Percentiles rank a stretch among this genome's conserved stretches.
Conservation (phyloP, 2,329 filamentous ascomycete species). For the Paradendryphiella salina region DNA sequence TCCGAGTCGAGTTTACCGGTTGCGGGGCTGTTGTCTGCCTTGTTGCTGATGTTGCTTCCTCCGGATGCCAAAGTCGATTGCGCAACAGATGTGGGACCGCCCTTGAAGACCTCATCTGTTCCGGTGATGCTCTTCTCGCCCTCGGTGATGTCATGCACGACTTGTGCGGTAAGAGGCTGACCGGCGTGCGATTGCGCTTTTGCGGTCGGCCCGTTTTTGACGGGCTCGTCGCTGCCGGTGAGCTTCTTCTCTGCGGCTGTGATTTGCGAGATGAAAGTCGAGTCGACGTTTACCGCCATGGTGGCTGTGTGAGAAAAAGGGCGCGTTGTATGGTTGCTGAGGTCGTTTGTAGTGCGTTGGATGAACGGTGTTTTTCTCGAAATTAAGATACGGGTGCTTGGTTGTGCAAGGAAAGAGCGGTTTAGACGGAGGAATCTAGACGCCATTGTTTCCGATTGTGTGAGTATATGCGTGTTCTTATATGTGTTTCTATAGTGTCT, state of each 20-base stretch:
- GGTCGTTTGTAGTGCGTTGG: conserved; percentile 3
- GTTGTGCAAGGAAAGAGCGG: conserved; percentile 5
- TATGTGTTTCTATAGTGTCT: not conserved
- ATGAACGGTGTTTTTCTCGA: not conserved
- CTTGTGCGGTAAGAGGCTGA: conserved; percentile 38
- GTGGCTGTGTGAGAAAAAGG: conserved; percentile 13
- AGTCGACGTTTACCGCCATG: conserved; percentile 32
- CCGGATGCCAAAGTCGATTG: conserved; percentile 29
- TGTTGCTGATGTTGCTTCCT: not conserved
- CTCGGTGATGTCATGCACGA: conserved; percentile 49
- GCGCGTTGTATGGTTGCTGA: conserved; percentile 10
- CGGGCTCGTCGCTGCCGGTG: conserved; percentile 44
- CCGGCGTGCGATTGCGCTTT: conserved; percentile 48
- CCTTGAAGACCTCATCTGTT: conserved; percentile 37
- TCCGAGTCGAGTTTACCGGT: conserved; percentile 30
- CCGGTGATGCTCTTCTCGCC: conserved; percentile 50
- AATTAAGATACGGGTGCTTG: not conserved
- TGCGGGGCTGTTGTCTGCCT: not conserved
- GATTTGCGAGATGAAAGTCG: conserved; percentile 50
- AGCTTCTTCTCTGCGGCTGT: conserved; percentile 48
- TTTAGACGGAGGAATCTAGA: conserved; percentile 9
- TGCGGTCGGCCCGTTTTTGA: conserved; percentile 48
- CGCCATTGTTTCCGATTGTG: conserved; percentile 4
- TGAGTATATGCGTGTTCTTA: not conserved
- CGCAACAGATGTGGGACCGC: conserved; percentile 47